phyloP scores from a whole-genome alignment of 2,329 filamentous ascomycete genomes.

The Penicillium sp. region DNA sequence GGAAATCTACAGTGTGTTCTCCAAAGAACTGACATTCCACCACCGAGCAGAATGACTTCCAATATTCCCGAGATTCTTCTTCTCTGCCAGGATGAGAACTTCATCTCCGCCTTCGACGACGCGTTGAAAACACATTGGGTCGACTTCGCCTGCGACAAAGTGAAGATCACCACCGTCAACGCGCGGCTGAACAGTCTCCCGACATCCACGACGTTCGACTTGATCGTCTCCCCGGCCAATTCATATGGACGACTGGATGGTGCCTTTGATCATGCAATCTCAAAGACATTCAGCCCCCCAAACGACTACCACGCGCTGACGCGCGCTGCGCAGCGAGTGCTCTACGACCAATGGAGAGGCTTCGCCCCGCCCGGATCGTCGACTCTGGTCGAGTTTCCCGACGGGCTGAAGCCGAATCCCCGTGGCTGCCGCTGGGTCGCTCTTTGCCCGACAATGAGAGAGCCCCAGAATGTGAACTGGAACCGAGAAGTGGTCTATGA shows the following conservation, averaged over 20 bases:
- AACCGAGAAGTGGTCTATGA: conserved; percentile 55
- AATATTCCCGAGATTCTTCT: conserved; percentile 44
- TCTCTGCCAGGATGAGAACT: conserved; percentile 43
- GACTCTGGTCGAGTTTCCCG: conserved; percentile 48
- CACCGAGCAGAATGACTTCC: conserved; percentile 22
- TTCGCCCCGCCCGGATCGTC: conserved; percentile 54
- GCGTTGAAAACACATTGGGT: conserved; percentile 37
- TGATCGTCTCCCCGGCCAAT: conserved; percentile 55
- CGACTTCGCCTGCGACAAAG: conserved; percentile 27
- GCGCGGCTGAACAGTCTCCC: conserved; percentile 42
- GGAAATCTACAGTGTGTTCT: too few relatives aligned
- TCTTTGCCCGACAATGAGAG: conserved; percentile 55
- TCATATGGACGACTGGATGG: conserved; percentile 56
- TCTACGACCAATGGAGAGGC: conserved; percentile 51
- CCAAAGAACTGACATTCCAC: too few relatives aligned
- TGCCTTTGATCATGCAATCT: conserved; percentile 56
- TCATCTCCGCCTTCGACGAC: conserved; percentile 41
- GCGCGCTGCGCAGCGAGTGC: conserved; percentile 41
- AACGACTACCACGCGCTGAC: conserved; percentile 51
- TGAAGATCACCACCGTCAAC: conserved; percentile 39
- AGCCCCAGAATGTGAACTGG: conserved; percentile 47
- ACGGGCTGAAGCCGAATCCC: conserved; percentile 39
- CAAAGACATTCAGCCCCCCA: conserved; percentile 43
- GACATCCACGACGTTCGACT: conserved; percentile 42
- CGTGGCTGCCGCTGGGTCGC: conserved; percentile 48